Evolutionary conservation across 1,284 basidiomycete species (phyloP).

Genomic region (Moniliophthora roreri): DNA sequence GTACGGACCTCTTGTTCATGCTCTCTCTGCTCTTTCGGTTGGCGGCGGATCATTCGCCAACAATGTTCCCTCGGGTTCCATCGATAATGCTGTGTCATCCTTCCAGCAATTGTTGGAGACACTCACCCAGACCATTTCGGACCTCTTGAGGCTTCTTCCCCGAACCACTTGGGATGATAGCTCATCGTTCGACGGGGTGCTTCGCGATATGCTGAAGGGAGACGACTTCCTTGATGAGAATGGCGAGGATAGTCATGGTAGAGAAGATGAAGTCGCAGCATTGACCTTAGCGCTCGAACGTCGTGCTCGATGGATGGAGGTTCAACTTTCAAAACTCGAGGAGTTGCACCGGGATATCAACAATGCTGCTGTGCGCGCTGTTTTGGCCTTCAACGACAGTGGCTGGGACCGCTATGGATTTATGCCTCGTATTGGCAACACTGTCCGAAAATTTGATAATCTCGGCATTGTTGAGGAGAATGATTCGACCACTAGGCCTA

Average conservation of each 20-base stretch:
- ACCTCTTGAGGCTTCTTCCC: conserved; percentile 75
- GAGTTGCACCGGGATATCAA: conserved; percentile 85
- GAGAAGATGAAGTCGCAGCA: conserved; percentile 80
- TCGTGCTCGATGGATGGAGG: conserved; percentile 86
- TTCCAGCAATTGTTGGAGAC: conserved; percentile 85
- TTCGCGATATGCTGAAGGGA: conserved; percentile 88
- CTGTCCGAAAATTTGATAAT: conserved; percentile 64
- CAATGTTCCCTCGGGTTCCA: conserved; percentile 76
- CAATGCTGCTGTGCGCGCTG: conserved; percentile 77
- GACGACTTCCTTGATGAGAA: conserved; percentile 84
- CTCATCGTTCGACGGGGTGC: conserved; percentile 97
- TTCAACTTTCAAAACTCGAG: conserved; percentile 80
- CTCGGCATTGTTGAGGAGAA: conserved; percentile 56
- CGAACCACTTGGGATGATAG: conserved; percentile 86
- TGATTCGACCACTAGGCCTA: conserved; percentile 39
- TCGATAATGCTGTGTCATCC: conserved; percentile 82
- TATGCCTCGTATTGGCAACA: conserved; percentile 64
- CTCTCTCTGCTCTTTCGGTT: conserved; percentile 80
- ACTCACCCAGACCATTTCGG: conserved; percentile 82
- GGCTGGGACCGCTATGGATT: conserved; percentile 76
- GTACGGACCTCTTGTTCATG: conserved; percentile 79
- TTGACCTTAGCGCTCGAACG: conserved; percentile 78
- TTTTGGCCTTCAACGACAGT: conserved; percentile 77
- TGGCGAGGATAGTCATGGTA: conserved; percentile 67
- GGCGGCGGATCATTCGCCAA: conserved; percentile 82